These are phyloP conservation scores for Bifiguratus adelaidae DNA, from an alignment of 192 early-diverging fungal species.

Conservation along the genomic window DNA sequence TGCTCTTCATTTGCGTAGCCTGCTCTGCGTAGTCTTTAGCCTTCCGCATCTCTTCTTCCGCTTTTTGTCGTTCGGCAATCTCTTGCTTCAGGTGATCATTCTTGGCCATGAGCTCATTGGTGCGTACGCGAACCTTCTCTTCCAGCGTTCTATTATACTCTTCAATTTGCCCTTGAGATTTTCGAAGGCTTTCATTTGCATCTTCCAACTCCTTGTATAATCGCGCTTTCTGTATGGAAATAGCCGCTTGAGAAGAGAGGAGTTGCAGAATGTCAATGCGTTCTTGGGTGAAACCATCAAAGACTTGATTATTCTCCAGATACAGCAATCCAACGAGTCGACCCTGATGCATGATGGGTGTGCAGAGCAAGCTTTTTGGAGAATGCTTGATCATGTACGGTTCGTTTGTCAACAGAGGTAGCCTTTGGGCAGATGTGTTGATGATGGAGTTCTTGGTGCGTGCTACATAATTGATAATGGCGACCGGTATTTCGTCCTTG, in stretches of 20 bases:
- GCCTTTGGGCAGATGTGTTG: not conserved
- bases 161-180: slow-evolving; percentile 8
- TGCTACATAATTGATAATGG: slow-evolving; percentile 4
- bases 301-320: slow-evolving; percentile 8
- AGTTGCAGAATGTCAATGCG: slow-evolving; percentile 5
- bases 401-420: slow-evolving; percentile 2
- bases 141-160: slow-evolving; percentile 9
- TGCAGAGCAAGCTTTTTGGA: slow-evolving; percentile 8
- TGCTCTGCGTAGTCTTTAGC: not conserved
- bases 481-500: not conserved
- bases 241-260: slow-evolving; percentile 7
- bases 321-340: slow-evolving; percentile 4
- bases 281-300: slow-evolving; percentile 8
- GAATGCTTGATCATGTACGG: slow-evolving; percentile 1
- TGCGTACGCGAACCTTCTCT: slow-evolving; percentile 5
- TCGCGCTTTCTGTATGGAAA: slow-evolving; percentile 9
- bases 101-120: slow-evolving; percentile 4
- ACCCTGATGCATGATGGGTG: slow-evolving; percentile 7
- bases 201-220: slow-evolving; percentile 6
- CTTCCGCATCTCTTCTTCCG: slow-evolving; percentile 1
- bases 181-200: slow-evolving; percentile 5
- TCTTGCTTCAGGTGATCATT: slow-evolving; percentile 2
- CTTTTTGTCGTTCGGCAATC: slow-evolving; percentile 3
- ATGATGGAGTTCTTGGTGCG: slow-evolving; percentile 4
- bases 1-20: slow-evolving; percentile 8